Evolutionary conservation across 1,284 basidiomycete genomes (phyloP).

Genomic region (Polyporus tsugae): DNA sequence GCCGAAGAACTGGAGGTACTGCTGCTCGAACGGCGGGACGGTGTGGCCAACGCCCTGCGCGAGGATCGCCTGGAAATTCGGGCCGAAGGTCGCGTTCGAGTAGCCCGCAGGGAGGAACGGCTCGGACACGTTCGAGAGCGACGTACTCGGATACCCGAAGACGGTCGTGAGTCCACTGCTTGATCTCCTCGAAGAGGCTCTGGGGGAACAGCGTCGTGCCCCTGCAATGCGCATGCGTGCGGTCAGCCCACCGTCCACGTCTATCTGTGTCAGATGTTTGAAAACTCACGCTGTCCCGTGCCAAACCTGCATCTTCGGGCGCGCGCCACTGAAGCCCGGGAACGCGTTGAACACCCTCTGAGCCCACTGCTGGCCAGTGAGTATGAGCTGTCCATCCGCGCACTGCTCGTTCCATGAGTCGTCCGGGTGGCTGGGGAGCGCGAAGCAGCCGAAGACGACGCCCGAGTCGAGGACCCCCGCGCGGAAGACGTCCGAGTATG

Average conservation of each 20-base stretch:
- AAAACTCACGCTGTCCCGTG: conserved; percentile 57
- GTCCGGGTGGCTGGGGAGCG: conserved; percentile 46
- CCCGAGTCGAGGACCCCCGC: conserved; percentile 61
- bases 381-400: conserved; percentile 50
- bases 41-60: conserved; percentile 55
- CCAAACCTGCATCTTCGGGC: conserved; percentile 62
- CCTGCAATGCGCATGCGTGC: conserved; percentile 22
- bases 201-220: conserved; percentile 60
- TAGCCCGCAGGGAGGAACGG: conserved; percentile 49
- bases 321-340: conserved; percentile 58
- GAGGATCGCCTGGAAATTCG: conserved; percentile 54
- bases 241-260: conserved; percentile 28
- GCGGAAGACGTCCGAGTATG: conserved; percentile 63
- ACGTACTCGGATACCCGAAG: conserved; percentile 20
- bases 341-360: conserved; percentile 52
- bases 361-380: conserved; percentile 60
- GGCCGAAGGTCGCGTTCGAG: conserved; percentile 54
- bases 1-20: conserved; percentile 30
- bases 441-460: conserved; percentile 64
- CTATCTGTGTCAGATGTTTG: conserved; percentile 41
- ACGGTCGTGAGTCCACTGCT: conserved; percentile 45
- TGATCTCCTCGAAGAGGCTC: conserved; percentile 58
- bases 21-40: conserved; percentile 41
- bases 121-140: conserved; percentile 48
- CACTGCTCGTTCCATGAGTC: conserved; percentile 55